Percentiles rank a stretch among this genome's conserved stretches.
Evolutionary conservation across 345 rosid genomes (phyloP).

Genomic region (Jatropha curcas): DNA sequence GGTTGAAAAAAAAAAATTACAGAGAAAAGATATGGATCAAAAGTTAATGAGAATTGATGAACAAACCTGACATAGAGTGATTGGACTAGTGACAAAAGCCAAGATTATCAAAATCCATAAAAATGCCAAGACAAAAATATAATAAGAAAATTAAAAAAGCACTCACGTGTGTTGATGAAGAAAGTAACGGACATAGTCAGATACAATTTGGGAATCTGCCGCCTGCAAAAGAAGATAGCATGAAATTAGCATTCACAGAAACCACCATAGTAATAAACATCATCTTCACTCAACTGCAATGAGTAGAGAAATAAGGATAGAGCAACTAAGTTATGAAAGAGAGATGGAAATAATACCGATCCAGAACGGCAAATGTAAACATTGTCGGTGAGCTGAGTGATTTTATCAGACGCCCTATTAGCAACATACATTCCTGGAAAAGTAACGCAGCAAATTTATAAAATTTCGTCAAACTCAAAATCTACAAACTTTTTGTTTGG

Average conservation of each 20-base stretch:
- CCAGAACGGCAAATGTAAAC: slow-evolving; percentile 98
- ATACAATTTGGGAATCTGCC: slow-evolving; percentile 94
- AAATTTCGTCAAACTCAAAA: slow-evolving; percentile 4
- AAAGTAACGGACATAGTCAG: slow-evolving; percentile 93
- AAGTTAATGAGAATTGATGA: too few relatives aligned
- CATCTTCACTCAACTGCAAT: neutral
- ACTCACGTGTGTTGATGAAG: slow-evolving; percentile 99
- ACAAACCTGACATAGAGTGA: too few relatives aligned
- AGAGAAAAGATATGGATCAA: too few relatives aligned
- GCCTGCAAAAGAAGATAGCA: slow-evolving; percentile 51
- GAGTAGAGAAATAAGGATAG: too few relatives aligned
- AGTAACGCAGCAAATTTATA: neutral
- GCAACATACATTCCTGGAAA: slow-evolving; percentile 79
- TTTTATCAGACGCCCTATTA: slow-evolving; percentile 95
- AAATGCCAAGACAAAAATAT: too few relatives aligned
- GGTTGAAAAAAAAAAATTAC: too few relatives aligned
- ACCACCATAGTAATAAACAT: neutral
- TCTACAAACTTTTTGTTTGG: too few relatives aligned
- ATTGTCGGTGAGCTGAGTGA: slow-evolving; percentile 90
- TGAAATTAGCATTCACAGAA: neutral
- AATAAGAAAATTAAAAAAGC: too few relatives aligned
- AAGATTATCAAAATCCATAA: too few relatives aligned
- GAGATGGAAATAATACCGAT: slow-evolving; percentile 63
- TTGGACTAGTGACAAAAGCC: too few relatives aligned
- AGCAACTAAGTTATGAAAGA: too few relatives aligned